Evolutionary conservation across 345 rosid species (phyloP).

Genomic region (Populus pruinosa): DNA sequence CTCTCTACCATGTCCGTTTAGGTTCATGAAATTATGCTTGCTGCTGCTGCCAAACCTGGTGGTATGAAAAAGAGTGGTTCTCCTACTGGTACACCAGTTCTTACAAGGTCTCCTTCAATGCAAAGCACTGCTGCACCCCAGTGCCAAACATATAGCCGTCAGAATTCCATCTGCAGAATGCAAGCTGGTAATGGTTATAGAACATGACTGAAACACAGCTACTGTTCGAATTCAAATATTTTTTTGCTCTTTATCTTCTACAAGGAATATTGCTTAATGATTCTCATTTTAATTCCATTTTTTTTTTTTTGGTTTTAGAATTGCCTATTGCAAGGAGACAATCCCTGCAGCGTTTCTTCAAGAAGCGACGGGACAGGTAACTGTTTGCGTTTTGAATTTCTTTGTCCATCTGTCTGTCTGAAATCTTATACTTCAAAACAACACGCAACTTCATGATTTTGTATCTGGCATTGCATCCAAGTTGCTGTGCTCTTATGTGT

Average conservation of each 20-base stretch:
- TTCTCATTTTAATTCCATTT: neutral
- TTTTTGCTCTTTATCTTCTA: neutral
- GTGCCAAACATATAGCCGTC: slow-evolving; percentile 45
- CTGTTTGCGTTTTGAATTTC: neutral
- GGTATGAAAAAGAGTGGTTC: slow-evolving; percentile 43
- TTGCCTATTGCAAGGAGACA: slow-evolving; percentile 84
- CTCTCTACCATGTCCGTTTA: slow-evolving; percentile 18
- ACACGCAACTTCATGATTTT: neutral
- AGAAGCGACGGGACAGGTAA: slow-evolving; percentile 91
- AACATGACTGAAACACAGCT: slow-evolving; percentile 3
- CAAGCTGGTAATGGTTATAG: slow-evolving; percentile 57
- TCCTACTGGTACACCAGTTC: slow-evolving; percentile 52
- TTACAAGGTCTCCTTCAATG: slow-evolving; percentile 75
- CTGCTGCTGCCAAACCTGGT: slow-evolving; percentile 49
- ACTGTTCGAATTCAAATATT: slow-evolving; percentile 1
- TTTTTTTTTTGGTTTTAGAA: slow-evolving; percentile 37
- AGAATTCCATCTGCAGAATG: slow-evolving; percentile 56
- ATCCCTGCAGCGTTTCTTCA: slow-evolving; percentile 85
- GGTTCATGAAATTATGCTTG: slow-evolving; percentile 67
- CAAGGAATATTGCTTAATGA: slow-evolving; percentile 1
- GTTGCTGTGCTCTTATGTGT: neutral
- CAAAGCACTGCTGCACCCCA: slow-evolving; percentile 67
- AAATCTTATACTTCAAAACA: neutral
- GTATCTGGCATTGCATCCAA: neutral
- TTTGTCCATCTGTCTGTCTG: neutral